A percentile compares a stretch with the other conserved stretches of the same genome.
phyloP scores from a whole-genome alignment of 768 basidiomycete genomes.

The Pholiota conissans region DNA sequence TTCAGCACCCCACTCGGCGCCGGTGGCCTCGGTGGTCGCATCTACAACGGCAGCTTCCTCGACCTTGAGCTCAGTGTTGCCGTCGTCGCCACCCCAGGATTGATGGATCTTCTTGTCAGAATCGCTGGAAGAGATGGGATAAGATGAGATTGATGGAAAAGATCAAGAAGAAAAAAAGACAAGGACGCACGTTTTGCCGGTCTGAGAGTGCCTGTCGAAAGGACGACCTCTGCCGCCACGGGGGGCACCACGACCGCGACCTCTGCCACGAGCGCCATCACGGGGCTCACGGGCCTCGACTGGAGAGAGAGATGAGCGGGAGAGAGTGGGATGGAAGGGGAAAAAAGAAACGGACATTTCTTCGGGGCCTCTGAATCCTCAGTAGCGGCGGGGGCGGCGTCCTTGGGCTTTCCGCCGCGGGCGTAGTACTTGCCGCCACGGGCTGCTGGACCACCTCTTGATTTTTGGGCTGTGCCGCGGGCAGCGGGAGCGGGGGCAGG shows the following conservation, averaged over 20 bases:
- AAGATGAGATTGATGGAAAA: too few relatives aligned
- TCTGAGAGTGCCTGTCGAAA: constrained; percentile 85
- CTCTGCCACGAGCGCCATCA: constrained; percentile 41
- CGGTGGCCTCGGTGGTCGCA: constrained; percentile 53
- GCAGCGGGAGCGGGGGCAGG: constrained; percentile 51
- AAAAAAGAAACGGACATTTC: constrained; percentile 22
- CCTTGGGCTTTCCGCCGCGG: constrained; percentile 56
- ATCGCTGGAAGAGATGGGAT: constrained; percentile 48
- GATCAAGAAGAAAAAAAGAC: constrained; percentile 2
- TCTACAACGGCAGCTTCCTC: constrained; percentile 78
- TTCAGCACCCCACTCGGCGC: constrained; percentile 44
- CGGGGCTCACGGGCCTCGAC: constrained; percentile 35
- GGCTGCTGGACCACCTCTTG: constrained; percentile 26
- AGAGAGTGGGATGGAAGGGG: constrained; percentile 9
- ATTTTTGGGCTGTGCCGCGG: constrained; percentile 37
- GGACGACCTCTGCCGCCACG: constrained; percentile 65
- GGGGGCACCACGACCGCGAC: constrained; percentile 47
- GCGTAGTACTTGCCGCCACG: constrained; percentile 63
- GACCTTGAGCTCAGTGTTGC: constrained; percentile 75
- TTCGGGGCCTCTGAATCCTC: constrained; percentile 34
- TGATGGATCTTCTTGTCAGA: constrained; percentile 94
- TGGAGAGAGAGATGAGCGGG: constrained; percentile 23
- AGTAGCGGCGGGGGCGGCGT: constrained; percentile 30
- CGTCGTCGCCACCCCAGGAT: constrained; percentile 94
- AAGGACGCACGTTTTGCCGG: constrained; percentile 72